Base-by-base conservation (phyloP, 371 early-diverging fungal species). In the Mucor lusitanicus region DNA sequence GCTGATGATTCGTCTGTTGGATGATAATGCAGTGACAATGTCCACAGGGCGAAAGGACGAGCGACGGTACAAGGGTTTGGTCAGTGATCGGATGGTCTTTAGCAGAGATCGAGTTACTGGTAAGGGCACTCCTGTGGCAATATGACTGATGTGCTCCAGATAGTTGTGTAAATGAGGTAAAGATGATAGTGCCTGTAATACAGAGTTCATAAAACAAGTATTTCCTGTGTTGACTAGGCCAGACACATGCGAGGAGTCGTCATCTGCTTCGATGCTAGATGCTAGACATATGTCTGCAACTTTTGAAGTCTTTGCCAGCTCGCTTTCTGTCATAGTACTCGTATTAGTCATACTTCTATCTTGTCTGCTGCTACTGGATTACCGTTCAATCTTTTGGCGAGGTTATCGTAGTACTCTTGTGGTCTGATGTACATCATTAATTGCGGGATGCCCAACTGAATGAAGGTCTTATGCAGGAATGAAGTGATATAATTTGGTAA, bases 121-220 rank as follows among this genome's bases (percentile, higher is more conserved):
- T 25, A 74, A 59, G 33, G 74, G 46, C 23, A 64, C 37, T 23
- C 61, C 64, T 12, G 63, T 40, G 59, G 67, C 28, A 57, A 54
- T 25, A 35, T 65, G 25, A 19, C 37, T 75, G 21, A 79, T 62
- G 25, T 58, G 61, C 21, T 78, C 67, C 44, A 83, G 58, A 66
- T 78, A 77, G 1, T 62, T 15, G 44, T 83, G 80, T 40, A 83
- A 57, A 35, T 68, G 62, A 50, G 75, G 75, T 48, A 80, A 63
- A 25, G 75, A 85, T 6, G 87, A 80, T 28, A 88, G 59, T 69
- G 90, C 92, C 85, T 96, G 96, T 21, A 95, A 74, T 1, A 94
- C 91, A 17, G 91, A 89, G 74, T 95, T 95, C 82, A 95, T 84
- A 72, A 95, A 96, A 74, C 96, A 96, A 15, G 95, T 90, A 73